These are phyloP conservation scores for Tetrapisispora namnaoensis DNA, from an alignment of 805 yeast species.

Conservation along the genomic window DNA sequence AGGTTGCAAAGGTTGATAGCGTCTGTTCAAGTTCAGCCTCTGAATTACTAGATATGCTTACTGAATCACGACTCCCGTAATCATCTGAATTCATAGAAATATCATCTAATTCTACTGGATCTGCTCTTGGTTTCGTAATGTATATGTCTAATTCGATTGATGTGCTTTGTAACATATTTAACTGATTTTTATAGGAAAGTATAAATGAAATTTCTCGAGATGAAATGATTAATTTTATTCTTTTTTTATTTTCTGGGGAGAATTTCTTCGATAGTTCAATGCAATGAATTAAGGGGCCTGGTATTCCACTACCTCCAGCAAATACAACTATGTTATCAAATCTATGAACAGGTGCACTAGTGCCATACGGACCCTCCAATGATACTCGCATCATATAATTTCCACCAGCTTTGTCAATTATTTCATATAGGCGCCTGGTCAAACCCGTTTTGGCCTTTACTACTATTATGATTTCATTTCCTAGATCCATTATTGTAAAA, in stretches of 20 bases:
- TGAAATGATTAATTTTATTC: constrained; percentile 11
- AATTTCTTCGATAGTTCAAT: constrained; percentile 23
- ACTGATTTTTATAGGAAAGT: constrained; percentile 11
- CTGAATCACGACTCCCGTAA: constrained; percentile 1
- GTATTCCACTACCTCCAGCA: constrained; percentile 71
- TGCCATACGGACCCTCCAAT: constrained; percentile 68
- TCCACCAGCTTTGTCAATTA: constrained; percentile 22
- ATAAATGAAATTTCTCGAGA: constrained; percentile 13
- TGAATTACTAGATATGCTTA: not conserved
- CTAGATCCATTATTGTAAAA: constrained; percentile 39
- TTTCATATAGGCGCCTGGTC: constrained; percentile 30
- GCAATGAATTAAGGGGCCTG: constrained; percentile 46
- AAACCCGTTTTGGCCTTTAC: constrained; percentile 42
- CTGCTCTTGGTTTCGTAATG: constrained; percentile 7
- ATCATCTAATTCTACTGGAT: not conserved
- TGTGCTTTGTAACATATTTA: constrained; percentile 8
- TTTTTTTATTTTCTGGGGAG: constrained; percentile 1
- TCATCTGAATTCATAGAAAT: not conserved
- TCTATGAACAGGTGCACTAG: constrained; percentile 36
- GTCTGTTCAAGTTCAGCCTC: not conserved
- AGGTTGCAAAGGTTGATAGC: constrained; percentile 24
- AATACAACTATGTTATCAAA: constrained; percentile 48
- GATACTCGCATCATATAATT: constrained; percentile 28
- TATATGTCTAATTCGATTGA: constrained; percentile 13
- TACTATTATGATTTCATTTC: constrained; percentile 32